Evolutionary conservation across 768 basidiomycete species (phyloP), one percentile per base, ranked within the genome.

Genomic region (Terana coerulea): DNA sequence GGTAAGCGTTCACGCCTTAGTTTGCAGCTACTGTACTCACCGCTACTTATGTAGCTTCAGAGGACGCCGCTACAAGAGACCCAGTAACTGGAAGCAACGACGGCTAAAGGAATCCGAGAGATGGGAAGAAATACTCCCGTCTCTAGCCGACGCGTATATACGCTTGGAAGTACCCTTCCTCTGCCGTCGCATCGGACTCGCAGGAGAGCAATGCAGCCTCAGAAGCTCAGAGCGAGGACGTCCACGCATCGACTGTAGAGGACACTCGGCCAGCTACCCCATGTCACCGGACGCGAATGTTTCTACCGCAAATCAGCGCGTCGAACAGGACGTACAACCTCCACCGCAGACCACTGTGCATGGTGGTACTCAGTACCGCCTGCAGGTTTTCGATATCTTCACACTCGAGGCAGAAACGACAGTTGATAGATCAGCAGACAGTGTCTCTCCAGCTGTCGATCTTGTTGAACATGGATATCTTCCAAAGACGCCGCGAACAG

Each of bases 401-500:
- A 10, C 33, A 10, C 17, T 10, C 33, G 33, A 34, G 33, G 17
- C 33, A 34, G 33, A 34, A 34, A 10, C 17, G 10, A 34, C 33
- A 34, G 33, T 33, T 34, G 31, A 19, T 30, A 6, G 25, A 5
- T 22, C 33, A 19, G 15, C 14, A 21, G 30, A 47, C n/a, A 15
- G 25, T 11, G 22, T n/a, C 37, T 60, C n/a, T n/a, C n/a, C n/a
- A n/a, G n/a, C n/a, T n/a, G n/a, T n/a, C n/a, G n/a, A n/a, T n/a
- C n/a, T n/a, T n/a, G 26, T 51, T 6, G 9, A 0, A 6, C 6
- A 30, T 33, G 53, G 60, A n/a, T 59, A 43, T 30, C 45, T 56
- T 3, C 47, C 31, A 0, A 37, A 47, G 35, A n/a, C 25, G 45
- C 22, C 59, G 52, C 0, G 25, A 42, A 1, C 7, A 15, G 1